Evolutionary conservation across 371 early-diverging fungal species (phyloP), one percentile per base, ranked within the genome.

Genomic region (Gilbertella persicaria): DNA sequence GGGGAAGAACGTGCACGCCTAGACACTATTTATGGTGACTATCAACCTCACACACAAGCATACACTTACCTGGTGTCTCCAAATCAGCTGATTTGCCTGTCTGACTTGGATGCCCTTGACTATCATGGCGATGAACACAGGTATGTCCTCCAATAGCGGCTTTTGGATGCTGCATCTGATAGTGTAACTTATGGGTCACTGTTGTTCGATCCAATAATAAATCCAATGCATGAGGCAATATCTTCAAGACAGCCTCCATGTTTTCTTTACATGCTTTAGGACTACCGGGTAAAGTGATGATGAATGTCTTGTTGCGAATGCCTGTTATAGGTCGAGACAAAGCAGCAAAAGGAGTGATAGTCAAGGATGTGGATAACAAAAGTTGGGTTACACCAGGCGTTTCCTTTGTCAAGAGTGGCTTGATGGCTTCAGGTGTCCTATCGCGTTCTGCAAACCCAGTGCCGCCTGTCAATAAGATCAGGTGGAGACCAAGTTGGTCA

Each of bases 391-490:
- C 67, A 13, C 94, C 92, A 0, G 88, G 83, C 0, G 93, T 88
- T 12, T 66, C 66, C 46, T 83, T 78, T 9, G 86, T 80, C 21
- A 95, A 71, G 21, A 94, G 55, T 10, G 90, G 88, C 26, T 66
- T 56, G 4, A 97, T 65, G 0, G 94, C 95, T 76, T 93, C 94
- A 3, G 95, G 93, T 3, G 97, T 95, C 13, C 83, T 85, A 53
- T 97, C 97, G 41, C 93, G 72, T 24, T 83, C 75, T 20, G 90
- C 84, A 54, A 95, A 88, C 0, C 97, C 97, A 3, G 96, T 97
- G n/a, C 96, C 96, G n/a, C 97, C 97, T 6, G 93, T 88, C 1
- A 92, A 82, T 5, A 95, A 49, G n/a, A 95, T 70, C 12, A 95
- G 69, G 45, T 90, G 81, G 9, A 85, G 50, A 10, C 61, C 54